Base-by-base conservation (phyloP, 805 yeast species). In the Starmerella apicola region DNA sequence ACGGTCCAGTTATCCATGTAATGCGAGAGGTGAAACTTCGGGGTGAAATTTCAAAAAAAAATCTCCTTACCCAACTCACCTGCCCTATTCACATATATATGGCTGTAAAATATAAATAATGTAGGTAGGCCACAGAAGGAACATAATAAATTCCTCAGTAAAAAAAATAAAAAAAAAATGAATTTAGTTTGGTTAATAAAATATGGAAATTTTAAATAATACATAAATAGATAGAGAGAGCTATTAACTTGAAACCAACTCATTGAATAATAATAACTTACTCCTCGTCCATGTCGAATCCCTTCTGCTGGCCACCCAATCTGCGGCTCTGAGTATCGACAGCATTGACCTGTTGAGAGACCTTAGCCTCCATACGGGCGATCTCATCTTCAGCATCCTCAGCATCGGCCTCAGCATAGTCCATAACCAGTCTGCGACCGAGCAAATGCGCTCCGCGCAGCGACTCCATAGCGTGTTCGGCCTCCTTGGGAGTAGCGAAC, bases 371-470 rank as follows among this genome's bases (percentile, higher is more conserved):
- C 95, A 91, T 81, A 58, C 78, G 75, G 28, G 77, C 85, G 49
- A 88, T 85, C 60, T 86, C 95, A 37, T 74, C 88, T 60, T 91
- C 96, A 12, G 83, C 94, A 58, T 82, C 74, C 31, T 68, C 78
- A 24, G 86, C 72, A 38, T 79, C 94, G 45, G 71, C 74, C 55
- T 83, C 79, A 13, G 97, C 98, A 55, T 72, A 86, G 57, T 88
- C 93, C 78, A 91, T 76, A 10, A 88, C 95, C 49, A 91, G 67
- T 49, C 95, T 72, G 65, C 98, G 80, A 25, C 98, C 98, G 37
- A 91, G 70, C 63, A 91, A 78, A 70, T 91, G 98, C 3, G 93
- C 95, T 45, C 98, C 98, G 57, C 78, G 81, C 48, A 91, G 71
- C 57, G 86, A 88, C 52, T 79, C 78, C 88, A 91, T 81, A 12